Evolutionary conservation across 139 green algal genomes (phyloP), one percentile per base, ranked within the genome.

Genomic region (Tetradesmus lagerheimii): DNA sequence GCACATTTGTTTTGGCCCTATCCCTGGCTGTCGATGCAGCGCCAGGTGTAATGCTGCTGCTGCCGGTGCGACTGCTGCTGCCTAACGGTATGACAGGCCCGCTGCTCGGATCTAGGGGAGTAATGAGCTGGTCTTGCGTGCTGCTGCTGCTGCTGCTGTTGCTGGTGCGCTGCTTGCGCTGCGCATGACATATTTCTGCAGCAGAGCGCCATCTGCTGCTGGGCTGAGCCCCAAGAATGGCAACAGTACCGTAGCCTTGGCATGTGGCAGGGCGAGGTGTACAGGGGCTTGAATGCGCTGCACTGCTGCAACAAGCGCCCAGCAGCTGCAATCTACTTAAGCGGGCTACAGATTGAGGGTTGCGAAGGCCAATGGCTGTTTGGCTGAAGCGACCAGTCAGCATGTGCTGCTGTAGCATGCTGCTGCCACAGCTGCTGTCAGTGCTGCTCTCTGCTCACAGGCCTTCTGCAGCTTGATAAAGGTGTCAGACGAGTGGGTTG

Each of bases 341-440:
- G 16, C 31, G 8, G 11, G 20, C 4, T 6, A 6, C 3, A 8
- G 4, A 71, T 23, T 11, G 12, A 71, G 57, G 31, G 2, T 4
- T 5, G 8, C 0, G 57, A 71, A 16, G 57, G 25, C 2, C 8
- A 3, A n/a, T 31, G 12, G 57, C 14, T 1, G 11, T 9, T 9
- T 57, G 45, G 1, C 57, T 47, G 35, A 0, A 82, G 0, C 6
- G 76, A 14, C 23, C 15, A 20, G 1, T n/a, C 15, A n/a, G 76
- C 37, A 31, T 11, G 20, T 45, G 76, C 37, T 31, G 37, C 76
- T 31, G 76, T 29, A 12, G 76, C 57, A 37, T 45, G 76, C 16
- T 82, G 35, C 27, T 84, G 78, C 39, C 71, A 37, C n/a, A 38
- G 78, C 78, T 62, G 41, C 27, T 84, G 76, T 37, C 57, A 34